Evolutionary conservation across 2,329 filamentous ascomycete species (phyloP).

Genomic region (Immersiporthe knoxdaviesiana): DNA sequence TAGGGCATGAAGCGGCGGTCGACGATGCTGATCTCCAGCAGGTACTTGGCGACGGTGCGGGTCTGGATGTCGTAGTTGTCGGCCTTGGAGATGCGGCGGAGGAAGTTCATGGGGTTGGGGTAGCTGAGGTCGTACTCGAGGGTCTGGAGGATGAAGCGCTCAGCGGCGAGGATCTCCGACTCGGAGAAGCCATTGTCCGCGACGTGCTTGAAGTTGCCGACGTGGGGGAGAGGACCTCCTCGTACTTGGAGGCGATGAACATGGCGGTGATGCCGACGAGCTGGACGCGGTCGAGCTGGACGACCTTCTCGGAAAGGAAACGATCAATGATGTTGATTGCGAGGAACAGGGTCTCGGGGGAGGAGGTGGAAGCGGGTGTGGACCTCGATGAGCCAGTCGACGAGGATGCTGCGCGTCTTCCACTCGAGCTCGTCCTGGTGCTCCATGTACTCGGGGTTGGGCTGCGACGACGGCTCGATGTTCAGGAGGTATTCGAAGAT

Average conservation of each 20-base stretch:
- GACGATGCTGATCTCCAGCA: constrained; percentile 94
- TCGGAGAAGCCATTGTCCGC: constrained; percentile 96
- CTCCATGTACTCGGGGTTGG: constrained; percentile 93
- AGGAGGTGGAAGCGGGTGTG: constrained; percentile 95
- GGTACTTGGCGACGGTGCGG: constrained; percentile 94
- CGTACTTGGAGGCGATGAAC: constrained; percentile 99
- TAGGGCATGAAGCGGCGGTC: constrained; percentile 93
- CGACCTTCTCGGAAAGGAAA: constrained; percentile 93
- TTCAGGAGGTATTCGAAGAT: constrained; percentile 96
- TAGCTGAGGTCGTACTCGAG: constrained; percentile 98
- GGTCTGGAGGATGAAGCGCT: constrained; percentile 88
- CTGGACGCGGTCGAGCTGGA: constrained; percentile 93
- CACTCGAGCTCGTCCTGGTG: constrained; percentile 95
- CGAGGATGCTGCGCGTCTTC: constrained; percentile 96
- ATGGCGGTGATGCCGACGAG: constrained; percentile 97
- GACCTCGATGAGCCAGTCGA: constrained; percentile 98
- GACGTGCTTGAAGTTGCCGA: constrained; percentile 95
- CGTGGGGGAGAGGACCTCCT: constrained; percentile 95
- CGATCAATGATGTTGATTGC: constrained; percentile 98
- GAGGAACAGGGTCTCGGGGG: constrained; percentile 93
- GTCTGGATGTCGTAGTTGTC: constrained; percentile 99
- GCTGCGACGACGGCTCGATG: constrained; percentile 76
- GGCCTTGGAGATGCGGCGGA: constrained; percentile 97
- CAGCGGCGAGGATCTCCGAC: constrained; percentile 93
- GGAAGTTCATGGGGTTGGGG: constrained; percentile 99